phyloP scores from a whole-genome alignment of 2,329 filamentous ascomycete species.

The Scytalidium lignicola region DNA sequence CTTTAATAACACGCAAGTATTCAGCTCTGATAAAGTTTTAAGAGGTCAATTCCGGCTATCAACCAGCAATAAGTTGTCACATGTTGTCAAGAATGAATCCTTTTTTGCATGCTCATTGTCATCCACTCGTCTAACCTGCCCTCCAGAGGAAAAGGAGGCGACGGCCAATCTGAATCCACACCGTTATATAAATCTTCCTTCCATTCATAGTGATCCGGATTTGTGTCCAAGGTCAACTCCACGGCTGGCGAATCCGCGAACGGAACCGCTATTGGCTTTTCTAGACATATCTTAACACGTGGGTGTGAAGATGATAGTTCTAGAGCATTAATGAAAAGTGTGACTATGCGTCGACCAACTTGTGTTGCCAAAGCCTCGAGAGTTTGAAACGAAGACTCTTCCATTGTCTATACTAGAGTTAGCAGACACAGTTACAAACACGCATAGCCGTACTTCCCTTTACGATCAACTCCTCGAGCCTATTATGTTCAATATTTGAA shows the following conservation, averaged over 20 bases:
- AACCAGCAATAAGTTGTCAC: too few species aligned
- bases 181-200: slow-evolving; percentile 1
- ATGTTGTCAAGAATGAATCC: neutral
- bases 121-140: slow-evolving; percentile 23
- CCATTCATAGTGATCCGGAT: slow-evolving; percentile 9
- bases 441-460: slow-evolving; percentile 42
- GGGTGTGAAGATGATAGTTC: slow-evolving; percentile 13
- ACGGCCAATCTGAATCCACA: neutral
- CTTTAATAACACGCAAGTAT: too few species aligned
- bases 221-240: slow-evolving; percentile 42
- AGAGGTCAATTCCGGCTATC: too few species aligned
- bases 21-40: too few species aligned
- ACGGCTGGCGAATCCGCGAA: slow-evolving; percentile 68
- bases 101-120: slow-evolving; percentile 1
- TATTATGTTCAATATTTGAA: slow-evolving; percentile 37
- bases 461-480: slow-evolving; percentile 55
- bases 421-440: neutral
- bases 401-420: slow-evolving; percentile 39
- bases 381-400: slow-evolving; percentile 54
- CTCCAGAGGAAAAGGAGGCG: slow-evolving; percentile 18
- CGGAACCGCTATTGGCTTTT: slow-evolving; percentile 69
- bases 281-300: slow-evolving; percentile 52
- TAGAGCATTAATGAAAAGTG: slow-evolving; percentile 32
- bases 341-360: slow-evolving; percentile 41
- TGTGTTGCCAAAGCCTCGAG: slow-evolving; percentile 55